Evolutionary conservation across 495 filamentous ascomycete genomes (phyloP).

Genomic region (Podospora anserina): DNA sequence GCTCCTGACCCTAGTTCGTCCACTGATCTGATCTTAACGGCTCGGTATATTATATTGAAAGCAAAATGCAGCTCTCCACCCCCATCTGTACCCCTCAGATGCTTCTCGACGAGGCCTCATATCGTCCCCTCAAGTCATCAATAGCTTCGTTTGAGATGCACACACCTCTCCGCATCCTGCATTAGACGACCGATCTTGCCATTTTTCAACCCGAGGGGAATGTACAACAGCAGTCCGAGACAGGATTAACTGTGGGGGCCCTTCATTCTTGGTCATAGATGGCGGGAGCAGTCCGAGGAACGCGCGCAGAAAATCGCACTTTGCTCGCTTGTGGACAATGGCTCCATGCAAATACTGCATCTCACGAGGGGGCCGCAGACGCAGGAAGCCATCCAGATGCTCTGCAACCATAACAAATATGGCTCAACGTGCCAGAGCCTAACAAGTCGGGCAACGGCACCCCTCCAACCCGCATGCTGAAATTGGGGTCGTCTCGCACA

Average conservation of each 20-base stretch:
- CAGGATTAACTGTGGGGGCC: neutral
- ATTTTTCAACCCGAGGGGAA: neutral
- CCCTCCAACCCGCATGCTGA: neutral
- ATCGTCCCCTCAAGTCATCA: neutral
- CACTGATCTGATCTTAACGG: neutral
- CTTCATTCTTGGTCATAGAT: neutral
- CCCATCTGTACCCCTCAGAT: neutral
- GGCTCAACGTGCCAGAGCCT: neutral
- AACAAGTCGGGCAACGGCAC: neutral
- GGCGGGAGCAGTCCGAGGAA: neutral
- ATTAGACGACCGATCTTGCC: neutral
- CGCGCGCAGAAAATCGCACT: neutral
- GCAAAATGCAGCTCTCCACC: neutral
- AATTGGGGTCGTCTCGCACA: neutral
- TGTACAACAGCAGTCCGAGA: neutral
- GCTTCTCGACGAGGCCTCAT: neutral
- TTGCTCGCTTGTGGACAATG: neutral
- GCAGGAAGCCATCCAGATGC: neutral
- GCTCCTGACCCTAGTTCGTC: neutral
- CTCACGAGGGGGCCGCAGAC: neutral
- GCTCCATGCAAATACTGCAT: neutral
- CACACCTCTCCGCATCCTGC: neutral
- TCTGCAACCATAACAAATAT: neutral
- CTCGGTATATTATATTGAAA: neutral
- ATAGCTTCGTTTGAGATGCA: neutral